Evolutionary conservation across 306 rosid genomes (phyloP), one percentile per base, ranked within the genome.

Genomic region (Vachellia collinsii): DNA sequence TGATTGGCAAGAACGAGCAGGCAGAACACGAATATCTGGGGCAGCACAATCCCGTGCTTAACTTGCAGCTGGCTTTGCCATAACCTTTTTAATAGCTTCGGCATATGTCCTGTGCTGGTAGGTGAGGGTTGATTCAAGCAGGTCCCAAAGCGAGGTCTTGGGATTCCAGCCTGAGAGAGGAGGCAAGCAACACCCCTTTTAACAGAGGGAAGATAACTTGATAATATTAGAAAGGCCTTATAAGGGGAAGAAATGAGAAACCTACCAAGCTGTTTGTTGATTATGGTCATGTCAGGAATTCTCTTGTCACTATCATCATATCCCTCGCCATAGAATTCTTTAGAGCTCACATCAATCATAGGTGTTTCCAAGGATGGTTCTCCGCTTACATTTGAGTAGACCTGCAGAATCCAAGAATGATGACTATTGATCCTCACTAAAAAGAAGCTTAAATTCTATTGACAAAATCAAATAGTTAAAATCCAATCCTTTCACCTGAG

Each of bases 201-300:
- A 82, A n/a, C 51, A 76, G 10, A 36, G 46, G 19, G 54, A 58
- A 69, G 70, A 25, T 16, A 62, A 56, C 19, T 75, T 25, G 20
- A 10, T 22, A 54, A 81, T 63, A 72, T 71, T 25, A 29, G 25
- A 50, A 41, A 54, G 70, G 61, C 14, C 41, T 48, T 36, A 8
- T 14, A 65, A 70, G 68, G 38, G 12, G 64, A 54, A 58, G 77
- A 43, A 67, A 67, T 38, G 12, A 77, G 39, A 64, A 29, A 50
- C 75, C 69, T 92, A 94, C 98, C 98, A 47, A 94, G 97, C 70
- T 94, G 98, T 81, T 53, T 91, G 77, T 92, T 89, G 82, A 94
- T 94, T 56, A 94, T 92, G 87, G 97, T 88, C 98, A 94, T 94
- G 90, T 92, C 97, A 0, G 97, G 98, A 82, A 94, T 94, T 88